phyloP scores from a whole-genome alignment of 1,139 yeast species.

The Suhomyces maxii region DNA sequence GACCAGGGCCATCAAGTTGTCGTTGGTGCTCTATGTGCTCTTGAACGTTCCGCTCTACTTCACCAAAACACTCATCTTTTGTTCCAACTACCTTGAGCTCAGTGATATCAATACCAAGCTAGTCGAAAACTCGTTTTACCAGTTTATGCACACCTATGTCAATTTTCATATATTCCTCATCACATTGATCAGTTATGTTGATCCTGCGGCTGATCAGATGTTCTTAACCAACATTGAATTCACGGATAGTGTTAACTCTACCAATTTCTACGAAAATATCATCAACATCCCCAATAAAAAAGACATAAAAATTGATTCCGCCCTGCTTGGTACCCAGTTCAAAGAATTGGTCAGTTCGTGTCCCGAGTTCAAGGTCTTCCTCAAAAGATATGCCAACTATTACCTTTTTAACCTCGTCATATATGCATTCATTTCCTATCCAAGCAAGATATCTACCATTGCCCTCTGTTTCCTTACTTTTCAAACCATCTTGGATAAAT shows the following conservation, averaged over 20 bases:
- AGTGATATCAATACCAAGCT: background rate
- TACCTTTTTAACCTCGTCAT: constrained; percentile 13
- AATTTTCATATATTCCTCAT: constrained; percentile 46
- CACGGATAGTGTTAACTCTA: constrained; percentile 37
- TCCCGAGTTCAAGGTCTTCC: constrained; percentile 12
- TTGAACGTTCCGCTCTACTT: constrained; percentile 13
- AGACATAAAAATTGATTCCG: background rate
- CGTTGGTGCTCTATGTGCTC: constrained; percentile 22
- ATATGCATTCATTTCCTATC: constrained; percentile 21
- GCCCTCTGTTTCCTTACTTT: constrained; percentile 46
- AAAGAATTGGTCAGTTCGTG: constrained; percentile 15
- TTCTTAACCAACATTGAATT: constrained; percentile 43
- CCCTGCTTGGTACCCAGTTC: background rate
- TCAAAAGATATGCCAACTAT: constrained; percentile 14
- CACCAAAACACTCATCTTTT: constrained; percentile 4
- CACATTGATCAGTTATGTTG: constrained; percentile 37
- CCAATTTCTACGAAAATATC: constrained; percentile 18
- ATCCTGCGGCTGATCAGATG: constrained; percentile 37
- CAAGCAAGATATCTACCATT: constrained; percentile 37
- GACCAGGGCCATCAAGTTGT: constrained; percentile 15
- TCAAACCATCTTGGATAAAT: constrained; percentile 41
- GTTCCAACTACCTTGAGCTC: constrained; percentile 1
- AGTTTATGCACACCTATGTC: constrained; percentile 26
- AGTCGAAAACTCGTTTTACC: background rate
- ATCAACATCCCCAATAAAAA: constrained; percentile 8